Evolutionary conservation across 352 stramenopile species (phyloP).

Genomic region (Globisporangium recalcitrans): DNA sequence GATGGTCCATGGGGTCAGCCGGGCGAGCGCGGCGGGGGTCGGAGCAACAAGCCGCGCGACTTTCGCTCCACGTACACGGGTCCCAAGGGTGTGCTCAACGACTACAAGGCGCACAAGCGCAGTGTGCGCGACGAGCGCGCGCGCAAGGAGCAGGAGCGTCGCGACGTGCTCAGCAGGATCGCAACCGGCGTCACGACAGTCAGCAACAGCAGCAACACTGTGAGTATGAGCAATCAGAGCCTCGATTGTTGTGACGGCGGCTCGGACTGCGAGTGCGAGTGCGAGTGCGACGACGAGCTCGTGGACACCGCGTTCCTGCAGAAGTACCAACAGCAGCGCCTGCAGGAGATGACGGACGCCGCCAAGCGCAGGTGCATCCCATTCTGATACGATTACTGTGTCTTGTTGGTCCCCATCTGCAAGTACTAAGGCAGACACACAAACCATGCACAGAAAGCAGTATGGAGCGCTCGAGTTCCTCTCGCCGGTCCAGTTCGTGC

Average conservation of each 20-base stretch:
- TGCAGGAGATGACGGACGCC: constrained; percentile 54
- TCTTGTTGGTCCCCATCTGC: no score
- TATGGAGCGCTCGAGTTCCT: constrained; percentile 62
- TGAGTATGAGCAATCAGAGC: constrained; percentile 9
- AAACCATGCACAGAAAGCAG: constrained; percentile 18
- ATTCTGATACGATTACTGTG: neutral
- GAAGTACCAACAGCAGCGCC: constrained; percentile 55
- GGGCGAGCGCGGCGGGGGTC: constrained; percentile 13
- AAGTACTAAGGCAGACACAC: no score
- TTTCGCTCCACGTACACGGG: constrained; percentile 68
- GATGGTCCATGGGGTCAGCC: constrained; percentile 46
- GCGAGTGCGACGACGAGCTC: constrained; percentile 41
- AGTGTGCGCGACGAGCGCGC: constrained; percentile 47
- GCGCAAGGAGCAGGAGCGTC: constrained; percentile 46
- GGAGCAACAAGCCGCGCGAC: constrained; percentile 26
- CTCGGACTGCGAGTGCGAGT: constrained; percentile 30
- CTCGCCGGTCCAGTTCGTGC: constrained; percentile 50
- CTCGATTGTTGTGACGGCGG: constrained; percentile 9
- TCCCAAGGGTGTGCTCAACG: constrained; percentile 76
- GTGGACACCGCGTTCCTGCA: constrained; percentile 52
- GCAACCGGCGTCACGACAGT: constrained; percentile 36
- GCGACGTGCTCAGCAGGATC: constrained; percentile 51
- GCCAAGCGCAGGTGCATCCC: constrained; percentile 20
- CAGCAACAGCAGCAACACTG: no score
- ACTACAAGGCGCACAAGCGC: constrained; percentile 79